Evolutionary conservation across 2,329 filamentous ascomycete species (phyloP).

Genomic region (Fusarium albidum): DNA sequence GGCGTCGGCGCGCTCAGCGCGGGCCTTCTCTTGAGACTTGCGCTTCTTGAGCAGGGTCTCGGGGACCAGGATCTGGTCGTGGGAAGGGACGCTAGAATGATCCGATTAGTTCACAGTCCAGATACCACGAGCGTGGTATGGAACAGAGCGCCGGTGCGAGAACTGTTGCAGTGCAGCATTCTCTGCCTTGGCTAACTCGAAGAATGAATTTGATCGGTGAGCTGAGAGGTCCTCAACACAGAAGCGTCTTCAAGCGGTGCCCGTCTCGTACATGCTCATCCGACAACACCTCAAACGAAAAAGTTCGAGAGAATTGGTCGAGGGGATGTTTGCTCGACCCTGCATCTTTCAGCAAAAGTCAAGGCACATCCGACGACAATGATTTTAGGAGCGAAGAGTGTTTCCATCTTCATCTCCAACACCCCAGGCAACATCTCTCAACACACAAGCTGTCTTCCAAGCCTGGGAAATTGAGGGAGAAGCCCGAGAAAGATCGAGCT

Average conservation of each 20-base stretch:
- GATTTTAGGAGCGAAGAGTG: conserved; percentile 76
- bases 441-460: conserved; percentile 56
- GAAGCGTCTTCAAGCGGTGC: neutral
- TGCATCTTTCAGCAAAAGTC: conserved; percentile 40
- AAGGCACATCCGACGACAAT: conserved; percentile 64
- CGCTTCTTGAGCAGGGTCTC: conserved; percentile 99
- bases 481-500: conserved; percentile 80
- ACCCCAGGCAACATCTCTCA: conserved; percentile 73
- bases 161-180: conserved; percentile 94
- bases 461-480: conserved; percentile 65
- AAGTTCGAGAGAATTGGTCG: conserved; percentile 51
- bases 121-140: conserved; percentile 62
- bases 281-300: conserved; percentile 74
- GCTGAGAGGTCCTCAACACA: conserved; percentile 41
- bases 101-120: conserved; percentile 85
- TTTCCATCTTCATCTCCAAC: conserved; percentile 76
- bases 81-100: conserved; percentile 76
- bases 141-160: conserved; percentile 81
- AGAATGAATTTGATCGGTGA: conserved; percentile 81
- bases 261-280: conserved; percentile 63
- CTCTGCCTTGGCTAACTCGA: conserved; percentile 89
- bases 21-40: conserved; percentile 99
- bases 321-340: conserved; percentile 26
- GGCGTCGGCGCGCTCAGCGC: conserved; percentile 84
- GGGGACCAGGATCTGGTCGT: conserved; percentile 95